phyloP scores from a whole-genome alignment of 441 rosid species.

The Eutrema salsugineum region DNA sequence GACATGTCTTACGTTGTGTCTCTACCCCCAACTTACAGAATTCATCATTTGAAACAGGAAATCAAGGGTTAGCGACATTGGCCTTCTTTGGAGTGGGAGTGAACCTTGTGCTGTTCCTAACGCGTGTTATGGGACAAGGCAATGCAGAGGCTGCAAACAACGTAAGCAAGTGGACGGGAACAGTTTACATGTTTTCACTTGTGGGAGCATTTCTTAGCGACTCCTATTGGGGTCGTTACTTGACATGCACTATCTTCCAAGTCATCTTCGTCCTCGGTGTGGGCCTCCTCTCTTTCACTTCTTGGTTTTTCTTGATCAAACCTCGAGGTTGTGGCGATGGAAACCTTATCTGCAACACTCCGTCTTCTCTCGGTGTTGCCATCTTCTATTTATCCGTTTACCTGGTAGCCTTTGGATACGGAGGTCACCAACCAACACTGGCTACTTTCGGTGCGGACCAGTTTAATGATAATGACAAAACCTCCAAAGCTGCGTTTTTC shows the following conservation, averaged over 20 bases:
- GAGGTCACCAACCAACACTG: slow-evolving; percentile 88
- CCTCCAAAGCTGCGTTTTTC: slow-evolving; percentile 62
- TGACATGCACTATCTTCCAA: slow-evolving; percentile 39
- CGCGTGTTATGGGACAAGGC: slow-evolving; percentile 73
- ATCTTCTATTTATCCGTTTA: slow-evolving; percentile 67
- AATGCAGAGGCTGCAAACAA: slow-evolving; percentile 86
- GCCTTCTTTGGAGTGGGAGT: slow-evolving; percentile 96
- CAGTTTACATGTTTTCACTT: slow-evolving; percentile 81
- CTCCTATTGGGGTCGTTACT: slow-evolving; percentile 90
- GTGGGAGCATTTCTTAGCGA: slow-evolving; percentile 90
- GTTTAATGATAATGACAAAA: slow-evolving; percentile 44
- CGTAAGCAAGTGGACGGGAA: slow-evolving; percentile 94
- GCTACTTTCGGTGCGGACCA: slow-evolving; percentile 96
- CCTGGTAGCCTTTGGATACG: slow-evolving; percentile 78
- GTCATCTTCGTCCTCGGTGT: slow-evolving; percentile 47
- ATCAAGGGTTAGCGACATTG: slow-evolving; percentile 84
- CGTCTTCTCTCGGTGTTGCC: slow-evolving; percentile 43
- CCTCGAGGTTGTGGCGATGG: slow-evolving; percentile 81
- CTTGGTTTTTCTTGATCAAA: slow-evolving; percentile 61
- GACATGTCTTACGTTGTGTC: background rate
- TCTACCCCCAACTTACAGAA: background rate
- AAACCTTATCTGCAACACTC: slow-evolving; percentile 29
- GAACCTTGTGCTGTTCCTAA: slow-evolving; percentile 76
- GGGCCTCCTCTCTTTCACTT: slow-evolving; percentile 48
- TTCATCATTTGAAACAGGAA: slow-evolving; percentile 37